Conservation (phyloP, 495 filamentous ascomycete species). For the Penicillium argentinense region DNA sequence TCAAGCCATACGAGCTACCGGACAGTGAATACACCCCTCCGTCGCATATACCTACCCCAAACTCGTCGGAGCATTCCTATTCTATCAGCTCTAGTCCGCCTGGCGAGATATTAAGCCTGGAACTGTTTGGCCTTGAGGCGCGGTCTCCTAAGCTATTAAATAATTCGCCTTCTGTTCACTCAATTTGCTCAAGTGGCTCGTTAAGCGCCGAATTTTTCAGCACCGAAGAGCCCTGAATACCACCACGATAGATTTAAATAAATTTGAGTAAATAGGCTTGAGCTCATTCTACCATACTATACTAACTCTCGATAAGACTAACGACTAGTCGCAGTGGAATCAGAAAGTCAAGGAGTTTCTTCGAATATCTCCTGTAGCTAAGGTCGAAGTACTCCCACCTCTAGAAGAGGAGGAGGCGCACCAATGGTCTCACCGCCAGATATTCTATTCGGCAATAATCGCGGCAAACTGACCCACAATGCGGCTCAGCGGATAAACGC, state of each 20-base stretch:
- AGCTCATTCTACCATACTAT: constrained; percentile 6
- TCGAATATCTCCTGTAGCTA: constrained; percentile 8
- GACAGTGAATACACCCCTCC: background rate
- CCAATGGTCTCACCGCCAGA: constrained; percentile 9
- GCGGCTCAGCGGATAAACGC: constrained; percentile 13
- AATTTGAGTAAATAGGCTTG: constrained; percentile 10
- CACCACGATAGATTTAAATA: background rate
- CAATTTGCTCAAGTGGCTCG: background rate
- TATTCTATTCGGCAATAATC: constrained; percentile 14
- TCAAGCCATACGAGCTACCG: background rate
- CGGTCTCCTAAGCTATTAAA: constrained; percentile 3
- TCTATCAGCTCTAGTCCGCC: constrained; percentile 2
- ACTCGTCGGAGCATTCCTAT: background rate
- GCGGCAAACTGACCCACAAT: constrained; percentile 12
- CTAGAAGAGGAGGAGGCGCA: constrained; percentile 6
- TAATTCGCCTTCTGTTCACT: background rate
- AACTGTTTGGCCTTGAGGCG: constrained; percentile 6
- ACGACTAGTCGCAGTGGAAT: constrained; percentile 8
- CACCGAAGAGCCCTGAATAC: background rate
- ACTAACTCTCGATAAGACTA: constrained; percentile 5
- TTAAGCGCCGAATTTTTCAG: constrained; percentile 2
- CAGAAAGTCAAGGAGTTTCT: constrained; percentile 10
- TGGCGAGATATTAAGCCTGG: constrained; percentile 2
- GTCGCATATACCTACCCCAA: background rate
- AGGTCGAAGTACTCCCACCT: background rate